phyloP scores from a whole-genome alignment of 768 basidiomycete genomes.

The Suillus paluster region DNA sequence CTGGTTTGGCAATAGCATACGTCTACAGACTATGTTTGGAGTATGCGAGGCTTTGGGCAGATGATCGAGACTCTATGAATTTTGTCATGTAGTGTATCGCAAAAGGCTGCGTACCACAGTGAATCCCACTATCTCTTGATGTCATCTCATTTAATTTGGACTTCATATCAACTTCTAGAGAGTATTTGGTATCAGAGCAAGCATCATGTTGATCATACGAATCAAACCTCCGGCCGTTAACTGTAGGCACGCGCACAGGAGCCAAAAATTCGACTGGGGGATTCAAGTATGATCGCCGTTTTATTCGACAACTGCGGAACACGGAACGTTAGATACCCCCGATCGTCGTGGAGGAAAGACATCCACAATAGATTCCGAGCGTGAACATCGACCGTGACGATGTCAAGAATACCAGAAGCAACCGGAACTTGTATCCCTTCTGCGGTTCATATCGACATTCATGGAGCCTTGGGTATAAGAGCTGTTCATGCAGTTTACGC shows the following conservation, averaged over 20 bases:
- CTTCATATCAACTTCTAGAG: neutral
- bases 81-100: constrained; percentile 24
- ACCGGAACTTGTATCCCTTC: constrained; percentile 1
- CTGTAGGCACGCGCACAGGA: neutral
- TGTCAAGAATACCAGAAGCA: neutral
- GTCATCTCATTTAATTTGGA: neutral
- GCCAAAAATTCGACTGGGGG: neutral
- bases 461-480: constrained; percentile 1
- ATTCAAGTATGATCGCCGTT: neutral
- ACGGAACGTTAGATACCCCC: neutral
- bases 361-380: constrained; percentile 1
- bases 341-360: neutral
- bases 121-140: neutral
- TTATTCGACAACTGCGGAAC: neutral
- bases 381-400: neutral
- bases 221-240: neutral
- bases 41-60: constrained; percentile 83
- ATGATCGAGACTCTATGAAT: constrained; percentile 79
- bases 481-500: neutral
- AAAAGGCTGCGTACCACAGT: neutral
- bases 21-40: constrained; percentile 88
- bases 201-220: no score
- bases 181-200: neutral
- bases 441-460: constrained; percentile 1
- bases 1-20: constrained; percentile 56